phyloP scores from a whole-genome alignment of 768 basidiomycete genomes.

The Naganishia vaughanmartiniae region DNA sequence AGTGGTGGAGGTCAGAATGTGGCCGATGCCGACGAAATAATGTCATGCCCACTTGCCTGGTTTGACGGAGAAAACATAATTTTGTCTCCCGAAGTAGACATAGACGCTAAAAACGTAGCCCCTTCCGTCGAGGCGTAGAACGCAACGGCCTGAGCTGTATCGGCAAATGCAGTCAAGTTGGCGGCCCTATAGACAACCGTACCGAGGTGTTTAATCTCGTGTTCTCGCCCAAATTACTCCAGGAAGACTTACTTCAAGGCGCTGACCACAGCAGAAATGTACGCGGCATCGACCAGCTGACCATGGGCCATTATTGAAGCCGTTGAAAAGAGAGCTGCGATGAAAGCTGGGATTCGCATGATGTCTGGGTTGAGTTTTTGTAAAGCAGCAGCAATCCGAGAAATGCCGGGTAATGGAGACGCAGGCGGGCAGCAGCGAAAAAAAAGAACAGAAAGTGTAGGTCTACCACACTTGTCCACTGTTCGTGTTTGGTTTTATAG shows the following conservation, averaged over 20 bases:
- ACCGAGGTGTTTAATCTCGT: not conserved
- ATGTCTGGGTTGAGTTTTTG: too few relatives aligned
- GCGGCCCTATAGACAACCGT: conserved; percentile 28
- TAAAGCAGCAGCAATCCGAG: too few relatives aligned
- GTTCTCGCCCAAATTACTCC: not conserved
- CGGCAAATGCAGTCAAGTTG: conserved; percentile 32
- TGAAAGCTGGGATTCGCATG: too few relatives aligned
- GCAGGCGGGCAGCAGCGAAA: too few relatives aligned
- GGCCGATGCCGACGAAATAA: conserved; percentile 34
- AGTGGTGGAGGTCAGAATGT: conserved; percentile 43
- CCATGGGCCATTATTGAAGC: too few relatives aligned
- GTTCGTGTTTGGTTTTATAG: too few relatives aligned
- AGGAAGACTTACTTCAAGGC: conserved; percentile 48
- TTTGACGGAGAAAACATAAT: conserved; percentile 30
- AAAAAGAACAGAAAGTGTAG: too few relatives aligned
- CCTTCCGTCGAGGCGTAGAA: conserved; percentile 54
- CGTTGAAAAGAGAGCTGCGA: too few relatives aligned
- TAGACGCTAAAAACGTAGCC: conserved; percentile 54
- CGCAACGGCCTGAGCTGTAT: conserved; percentile 55
- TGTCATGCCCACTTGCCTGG: conserved; percentile 39
- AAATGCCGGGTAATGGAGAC: too few relatives aligned
- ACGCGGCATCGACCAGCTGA: conserved; percentile 36
- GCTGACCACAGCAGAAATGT: conserved; percentile 51
- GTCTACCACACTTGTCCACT: too few relatives aligned
- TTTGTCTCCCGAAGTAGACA: conserved; percentile 43